Evolutionary conservation across 192 early-diverging fungal species (phyloP).

Genomic region (Coemansia sp.): DNA sequence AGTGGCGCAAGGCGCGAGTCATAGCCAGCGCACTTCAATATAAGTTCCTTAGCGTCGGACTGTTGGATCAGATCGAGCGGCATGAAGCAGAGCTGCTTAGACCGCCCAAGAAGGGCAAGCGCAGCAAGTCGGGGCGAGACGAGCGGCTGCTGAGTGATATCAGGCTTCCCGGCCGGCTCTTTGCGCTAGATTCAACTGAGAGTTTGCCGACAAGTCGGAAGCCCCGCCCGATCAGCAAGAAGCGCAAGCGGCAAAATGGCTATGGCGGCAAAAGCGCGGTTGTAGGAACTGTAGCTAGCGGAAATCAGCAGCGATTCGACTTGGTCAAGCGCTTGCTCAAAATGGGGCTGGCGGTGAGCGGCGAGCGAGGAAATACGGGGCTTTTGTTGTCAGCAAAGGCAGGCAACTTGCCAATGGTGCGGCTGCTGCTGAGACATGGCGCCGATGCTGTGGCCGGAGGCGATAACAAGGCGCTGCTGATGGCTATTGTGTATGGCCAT

Average conservation of each 20-base stretch:
- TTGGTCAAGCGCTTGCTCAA: conserved; percentile 31
- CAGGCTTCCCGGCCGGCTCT: conserved; percentile 35
- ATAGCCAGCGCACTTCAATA: conserved; percentile 25
- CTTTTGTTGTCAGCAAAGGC: conserved; percentile 44
- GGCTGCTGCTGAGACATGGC: conserved; percentile 40
- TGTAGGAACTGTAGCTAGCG: too few relatives aligned
- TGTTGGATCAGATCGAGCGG: conserved; percentile 39
- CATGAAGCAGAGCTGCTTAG: conserved; percentile 24
- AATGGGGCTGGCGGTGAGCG: conserved; percentile 33
- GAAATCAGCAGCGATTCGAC: conserved; percentile 40
- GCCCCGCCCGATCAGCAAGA: conserved; percentile 3
- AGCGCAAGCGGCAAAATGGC: conserved; percentile 14
- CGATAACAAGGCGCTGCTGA: conserved; percentile 49
- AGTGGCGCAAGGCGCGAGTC: conserved; percentile 28
- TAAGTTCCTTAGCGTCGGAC: conserved; percentile 30
- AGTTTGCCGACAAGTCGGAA: conserved; percentile 21
- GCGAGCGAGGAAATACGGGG: conserved; percentile 25
- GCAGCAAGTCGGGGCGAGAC: neutral
- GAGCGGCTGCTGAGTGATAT: conserved; percentile 13
- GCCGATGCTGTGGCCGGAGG: conserved; percentile 28
- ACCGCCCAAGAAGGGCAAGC: neutral
- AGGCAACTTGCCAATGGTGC: conserved; percentile 42
- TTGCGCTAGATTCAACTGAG: conserved; percentile 8
- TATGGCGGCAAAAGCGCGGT: neutral
- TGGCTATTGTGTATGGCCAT: conserved; percentile 53